phyloP scores from a whole-genome alignment of 306 rosid species.

The cucumber (Cucumis sativus) region Cucumber_9930_V3 NC_026655.2:6818501-6819000 shows the following conservation, averaged over 20 bases:
- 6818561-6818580: neutral
- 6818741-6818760: too few relatives aligned
- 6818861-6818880: too few relatives aligned
- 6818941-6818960: slow-evolving; percentile 73
- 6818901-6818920: slow-evolving; percentile 25
- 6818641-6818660: neutral
- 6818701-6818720: too few relatives aligned
- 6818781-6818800: too few relatives aligned
- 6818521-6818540: neutral
- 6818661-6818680: neutral
- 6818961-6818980: slow-evolving; percentile 66
- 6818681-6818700: slow-evolving; percentile 3
- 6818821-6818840: too few relatives aligned
- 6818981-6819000: slow-evolving; percentile 45
- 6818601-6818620: neutral
- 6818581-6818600: neutral
- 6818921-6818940: slow-evolving; percentile 62
- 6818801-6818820: too few relatives aligned
- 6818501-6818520: slow-evolving; percentile 13
- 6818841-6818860: too few relatives aligned
- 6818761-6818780: too few relatives aligned
- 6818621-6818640: neutral
- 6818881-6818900: too few relatives aligned
- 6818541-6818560: slow-evolving; percentile 1
- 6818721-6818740: too few relatives aligned